Evolutionary conservation across 306 rosid genomes (phyloP), one percentile per base, ranked within the genome.

Genomic region (Mimosa pudica): DNA sequence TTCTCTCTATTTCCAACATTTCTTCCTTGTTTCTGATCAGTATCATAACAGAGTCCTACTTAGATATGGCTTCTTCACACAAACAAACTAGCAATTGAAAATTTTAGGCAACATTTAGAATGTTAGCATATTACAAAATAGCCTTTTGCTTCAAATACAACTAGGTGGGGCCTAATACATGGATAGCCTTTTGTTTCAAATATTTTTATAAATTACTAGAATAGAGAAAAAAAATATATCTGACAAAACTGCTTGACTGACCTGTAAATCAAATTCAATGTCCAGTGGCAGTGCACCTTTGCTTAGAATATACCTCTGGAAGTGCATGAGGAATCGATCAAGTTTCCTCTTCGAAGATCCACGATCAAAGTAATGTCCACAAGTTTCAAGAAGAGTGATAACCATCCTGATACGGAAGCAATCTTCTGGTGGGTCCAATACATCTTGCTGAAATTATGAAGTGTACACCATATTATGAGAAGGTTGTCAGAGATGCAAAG

Each of bases 311-410:
- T 95, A 93, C 84, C 95, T 87, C 89, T 95, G 99, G 72, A 89
- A 95, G 86, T 90, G 89, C 67, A 91, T 78, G 20, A 95, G 83
- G 85, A 86, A 95, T 32, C 98, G 93, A 81, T 93, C 97, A 38
- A 95, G 99, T 81, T 93, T 95, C 87, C 92, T 91, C 93, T 95
- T 95, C 9, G 99, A 95, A 87, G 99, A 96, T 72, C 99, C 99
- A 73, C 92, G 90, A 72, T 89, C 99, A 80, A 96, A 96, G 92
- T 96, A 96, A 87, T 93, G 98, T 73, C 99, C 99, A 80, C 99
- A 96, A 71, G 98, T 96, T 83, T 91, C 98, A 72, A 96, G 98
- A 73, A 96, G 97, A 36, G 97, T 96, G 76, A 89, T 87, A 70
- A 93, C 80, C 99, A 96, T 89, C 94, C 99, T 87, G 38, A 93